Percentiles rank a stretch among this genome's conserved stretches.
These are phyloP conservation scores for Lactifluus subvellereus DNA, from an alignment of 768 basidiomycete genomes.

Conservation along the genomic window DNA sequence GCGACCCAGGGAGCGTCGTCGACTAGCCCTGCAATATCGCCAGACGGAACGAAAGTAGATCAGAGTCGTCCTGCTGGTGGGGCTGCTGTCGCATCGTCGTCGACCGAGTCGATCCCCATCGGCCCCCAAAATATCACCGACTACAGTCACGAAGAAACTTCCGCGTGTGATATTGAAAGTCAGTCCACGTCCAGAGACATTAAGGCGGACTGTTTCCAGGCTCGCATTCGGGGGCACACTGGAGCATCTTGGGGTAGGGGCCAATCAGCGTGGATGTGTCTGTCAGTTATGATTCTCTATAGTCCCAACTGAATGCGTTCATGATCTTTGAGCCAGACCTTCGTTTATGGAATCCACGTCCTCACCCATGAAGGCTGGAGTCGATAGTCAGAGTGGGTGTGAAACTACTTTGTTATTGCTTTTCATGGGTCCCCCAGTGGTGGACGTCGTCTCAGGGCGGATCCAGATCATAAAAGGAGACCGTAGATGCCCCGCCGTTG, in stretches of 20 bases:
- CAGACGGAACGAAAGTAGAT: conserved; percentile 1
- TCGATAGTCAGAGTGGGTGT: neutral
- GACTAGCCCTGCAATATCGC: neutral
- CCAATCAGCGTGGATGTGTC: neutral
- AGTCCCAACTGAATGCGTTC: no score
- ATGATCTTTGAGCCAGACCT: neutral
- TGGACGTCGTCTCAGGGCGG: no score
- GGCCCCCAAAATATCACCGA: neutral
- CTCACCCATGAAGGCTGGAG: neutral
- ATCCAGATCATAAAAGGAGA: no score
- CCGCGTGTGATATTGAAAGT: conserved; percentile 24
- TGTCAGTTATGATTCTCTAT: neutral
- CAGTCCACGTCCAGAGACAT: conserved; percentile 17
- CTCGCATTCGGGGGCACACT: neutral
- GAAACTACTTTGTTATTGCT: no score
- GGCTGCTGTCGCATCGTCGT: neutral
- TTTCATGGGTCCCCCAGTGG: no score
- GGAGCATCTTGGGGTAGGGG: neutral
- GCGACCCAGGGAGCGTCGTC: neutral
- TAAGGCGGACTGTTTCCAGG: neutral
- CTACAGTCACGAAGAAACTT: conserved; percentile 17
- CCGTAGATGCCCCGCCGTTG: no score
- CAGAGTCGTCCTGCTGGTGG: neutral
- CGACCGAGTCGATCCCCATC: conserved; percentile 1
- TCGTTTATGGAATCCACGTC: no score